Conservation (phyloP, 768 basidiomycete genomes). For the Termitomyces sp. region DNA sequence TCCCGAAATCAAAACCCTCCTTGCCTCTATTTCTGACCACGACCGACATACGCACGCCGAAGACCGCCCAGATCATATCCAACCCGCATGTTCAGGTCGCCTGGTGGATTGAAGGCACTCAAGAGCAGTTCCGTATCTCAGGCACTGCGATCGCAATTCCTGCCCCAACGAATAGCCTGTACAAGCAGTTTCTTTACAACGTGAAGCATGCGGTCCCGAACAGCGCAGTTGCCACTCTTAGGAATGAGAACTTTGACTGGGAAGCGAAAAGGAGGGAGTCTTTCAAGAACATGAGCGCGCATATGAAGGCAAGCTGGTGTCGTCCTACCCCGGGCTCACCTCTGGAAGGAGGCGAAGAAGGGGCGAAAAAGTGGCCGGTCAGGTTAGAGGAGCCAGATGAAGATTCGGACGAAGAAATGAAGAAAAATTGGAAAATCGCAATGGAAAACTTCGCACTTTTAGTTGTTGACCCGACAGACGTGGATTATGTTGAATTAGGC, state of each 20-base stretch:
- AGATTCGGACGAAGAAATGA: slow-evolving; percentile 32
- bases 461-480: slow-evolving; percentile 60
- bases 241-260: slow-evolving; percentile 52
- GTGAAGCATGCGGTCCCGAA: slow-evolving; percentile 8
- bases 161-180: slow-evolving; percentile 30
- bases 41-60: slow-evolving; percentile 71
- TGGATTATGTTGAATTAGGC: slow-evolving; percentile 65
- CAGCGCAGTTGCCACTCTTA: slow-evolving; percentile 25
- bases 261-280: slow-evolving; percentile 53
- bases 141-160: slow-evolving; percentile 56
- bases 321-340: slow-evolving; percentile 58
- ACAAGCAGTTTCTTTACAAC: slow-evolving; percentile 25
- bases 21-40: slow-evolving; percentile 60
- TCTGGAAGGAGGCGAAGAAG: slow-evolving; percentile 46
- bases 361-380: slow-evolving; percentile 57
- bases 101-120: slow-evolving; percentile 67
- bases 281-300: slow-evolving; percentile 53
- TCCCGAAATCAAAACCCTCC: slow-evolving; percentile 31
- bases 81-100: slow-evolving; percentile 51
- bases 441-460: slow-evolving; percentile 66
- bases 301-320: slow-evolving; percentile 70
- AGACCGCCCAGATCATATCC: slow-evolving; percentile 50
- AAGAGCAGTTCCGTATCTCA: slow-evolving; percentile 70
- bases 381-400: slow-evolving; percentile 43
- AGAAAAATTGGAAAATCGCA: slow-evolving; percentile 45